Base-by-base conservation (phyloP, 2,329 filamentous ascomycete genomes). In the Alternaria solani region DNA sequence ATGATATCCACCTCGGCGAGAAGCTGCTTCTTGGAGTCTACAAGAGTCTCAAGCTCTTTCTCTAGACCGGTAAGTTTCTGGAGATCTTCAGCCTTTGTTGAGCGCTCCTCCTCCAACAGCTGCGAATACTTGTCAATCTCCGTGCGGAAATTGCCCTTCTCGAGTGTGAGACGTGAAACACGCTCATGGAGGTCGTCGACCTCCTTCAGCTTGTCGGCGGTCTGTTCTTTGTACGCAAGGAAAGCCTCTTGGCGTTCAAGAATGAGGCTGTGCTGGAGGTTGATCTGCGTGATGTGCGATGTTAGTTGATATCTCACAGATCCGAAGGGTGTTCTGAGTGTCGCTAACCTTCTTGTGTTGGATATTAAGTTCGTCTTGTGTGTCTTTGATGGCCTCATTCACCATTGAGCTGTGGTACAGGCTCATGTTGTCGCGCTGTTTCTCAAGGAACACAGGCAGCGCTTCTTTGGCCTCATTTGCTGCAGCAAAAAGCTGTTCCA, bases 241-340 rank as follows among this genome's bases (percentile, higher is more conserved):
- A 73, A 73, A 2, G 73, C 67, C 43, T 74, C 64, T 25, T 74
- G 71, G 20, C 74, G 72, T 47, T 70, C 70, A 1, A 73, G 59
- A n/a, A 75, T 71, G 4, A 74, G 62, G 11, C 51, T 59, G 42
- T 73, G 67, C 59, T 74, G 71, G 14, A 72, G 53, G 14, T 71
- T 68, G 55, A 71, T 42, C 55, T 57, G 5, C 14, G 9, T 36
- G 3, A 8, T 5, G 3, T 34, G 28, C 1, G 8, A 23, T 6
- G 16, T 57, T 32, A 43, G 55, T 38, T 7, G 23, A 4, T 25
- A 11, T 11, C 16, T 47, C 23, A n/a, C 16, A 18, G n/a, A 26
- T 42, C 28, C 16, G 18, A 32, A 34, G 9, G n/a, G 3, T 5
- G 16, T 36, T 32, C 8, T 4, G 42, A 14, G 42, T 18, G 42